These are phyloP conservation scores for Mallotus nudiflorus DNA, from an alignment of 345 rosid species.

Conservation along the genomic window DNA sequence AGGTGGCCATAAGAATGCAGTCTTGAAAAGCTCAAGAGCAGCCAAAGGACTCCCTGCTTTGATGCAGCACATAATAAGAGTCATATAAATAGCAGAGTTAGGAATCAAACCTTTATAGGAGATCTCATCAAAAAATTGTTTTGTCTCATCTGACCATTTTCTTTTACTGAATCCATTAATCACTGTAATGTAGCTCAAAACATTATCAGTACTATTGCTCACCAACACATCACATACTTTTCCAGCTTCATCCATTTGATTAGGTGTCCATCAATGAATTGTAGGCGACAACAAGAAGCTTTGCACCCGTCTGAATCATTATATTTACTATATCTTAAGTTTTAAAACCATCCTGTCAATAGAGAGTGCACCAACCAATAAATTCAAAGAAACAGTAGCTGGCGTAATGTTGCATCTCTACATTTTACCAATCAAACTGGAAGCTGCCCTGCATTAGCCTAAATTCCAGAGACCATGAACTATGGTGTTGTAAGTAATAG, in stretches of 20 bases:
- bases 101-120: neutral
- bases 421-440: too few relatives aligned
- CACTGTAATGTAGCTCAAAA: too few relatives aligned
- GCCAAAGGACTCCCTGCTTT: neutral
- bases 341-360: too few relatives aligned
- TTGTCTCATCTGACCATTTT: neutral
- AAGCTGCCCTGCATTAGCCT: too few relatives aligned
- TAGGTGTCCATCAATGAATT: too few relatives aligned
- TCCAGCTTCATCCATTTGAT: constrained; percentile 1
- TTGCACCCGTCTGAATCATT: neutral
- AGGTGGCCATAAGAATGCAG: too few relatives aligned
- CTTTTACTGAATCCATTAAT: neutral
- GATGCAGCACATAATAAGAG: neutral
- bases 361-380: neutral
- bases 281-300: too few relatives aligned
- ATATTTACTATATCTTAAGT: neutral
- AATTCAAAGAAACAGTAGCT: too few relatives aligned
- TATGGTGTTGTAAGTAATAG: too few relatives aligned
- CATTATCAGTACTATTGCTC: neutral
- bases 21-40: neutral
- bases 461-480: too few relatives aligned
- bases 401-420: too few relatives aligned
- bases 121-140: neutral
- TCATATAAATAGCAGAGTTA: neutral
- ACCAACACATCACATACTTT: neutral